phyloP scores from a whole-genome alignment of 306 rosid genomes.

The Prinsepia uniflora region DNA sequence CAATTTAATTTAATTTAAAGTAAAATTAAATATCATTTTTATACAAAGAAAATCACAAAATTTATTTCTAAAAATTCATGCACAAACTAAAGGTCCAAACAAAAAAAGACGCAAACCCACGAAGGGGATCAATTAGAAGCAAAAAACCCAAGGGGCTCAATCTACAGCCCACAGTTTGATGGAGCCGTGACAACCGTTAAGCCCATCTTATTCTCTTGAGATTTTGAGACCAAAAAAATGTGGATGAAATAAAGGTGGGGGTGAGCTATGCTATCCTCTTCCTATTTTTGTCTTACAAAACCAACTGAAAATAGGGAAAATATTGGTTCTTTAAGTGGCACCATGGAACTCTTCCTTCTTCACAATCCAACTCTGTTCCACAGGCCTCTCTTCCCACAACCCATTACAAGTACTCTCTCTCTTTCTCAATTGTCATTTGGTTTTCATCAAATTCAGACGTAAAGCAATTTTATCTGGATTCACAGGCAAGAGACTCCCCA shows the following conservation, averaged over 20 bases:
- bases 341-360: conserved; percentile 57
- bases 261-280: conserved; percentile 42
- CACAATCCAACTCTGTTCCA: conserved; percentile 40
- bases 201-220: background rate
- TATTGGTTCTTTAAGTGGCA: conserved; percentile 18
- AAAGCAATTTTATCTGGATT: conserved; percentile 22
- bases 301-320: conserved; percentile 9
- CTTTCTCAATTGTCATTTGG: background rate
- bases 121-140: too few species aligned
- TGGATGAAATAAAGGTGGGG: conserved; percentile 50
- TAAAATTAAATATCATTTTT: too few species aligned
- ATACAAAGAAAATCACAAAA: too few species aligned
- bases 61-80: background rate
- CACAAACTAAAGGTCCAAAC: too few species aligned
- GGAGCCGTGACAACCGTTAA: background rate
- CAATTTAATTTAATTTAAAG: too few species aligned
- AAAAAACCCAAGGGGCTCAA: too few species aligned
- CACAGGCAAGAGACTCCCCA: conserved; percentile 43
- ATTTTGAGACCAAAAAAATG: conserved; percentile 26
- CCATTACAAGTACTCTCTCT: conserved; percentile 36
- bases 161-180: background rate
- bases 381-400: conserved; percentile 40
- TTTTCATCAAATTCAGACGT: conserved; percentile 15
- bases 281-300: conserved; percentile 19
- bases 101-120: too few species aligned